Evolutionary conservation across 2,329 filamentous ascomycete genomes (phyloP), one percentile per base, ranked within the genome.

Genomic region (Sclerotinia sclerotiorum): DNA sequence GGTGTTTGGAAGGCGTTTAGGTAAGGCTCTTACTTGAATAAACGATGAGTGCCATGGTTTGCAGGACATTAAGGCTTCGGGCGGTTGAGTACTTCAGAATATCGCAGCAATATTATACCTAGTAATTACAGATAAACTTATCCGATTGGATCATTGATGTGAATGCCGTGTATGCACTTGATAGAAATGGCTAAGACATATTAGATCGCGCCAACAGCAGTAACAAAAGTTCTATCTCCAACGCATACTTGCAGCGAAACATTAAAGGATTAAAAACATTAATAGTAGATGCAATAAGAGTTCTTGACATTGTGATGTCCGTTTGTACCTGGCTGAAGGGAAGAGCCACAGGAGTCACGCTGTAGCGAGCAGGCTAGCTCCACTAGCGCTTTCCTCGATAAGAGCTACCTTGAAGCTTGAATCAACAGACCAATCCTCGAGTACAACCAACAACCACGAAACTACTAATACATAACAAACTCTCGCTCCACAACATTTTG

Each of bases 321-420:
- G 32, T 42, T 24, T 57, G 21, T 57, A 4, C 32, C 21, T 57
- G 32, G 13, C 3, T 42, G 5, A 39, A 39, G 21, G 7, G 19
- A 39, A 32, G 27, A 48, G 57, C 42, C 42, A 61, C 39, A 49
- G 35, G n/a, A 61, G 55, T 67, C 56, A 67, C 35, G 46, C n/a
- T 61, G 39, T 62, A 54, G 65, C 65, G 65, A 63, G n/a, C 24
- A 67, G 24, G 35, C 51, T 57, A 57, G 52, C 27, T 29, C 49
- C 56, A 44, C 48, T 67, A 67, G 65, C 56, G 65, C 65, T 48
- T 67, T 67, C 65, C 51, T 67, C 65, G 65, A 67, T 67, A 67
- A 67, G 65, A 67, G 65, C 65, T 67, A 66, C 65, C 65, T 61
- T 42, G 62, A 58, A 63, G 65, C 65, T 67, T 62, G 65, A 67